Conservation (phyloP, 2,329 filamentous ascomycete species). For the Cladophialophora bantiana region DNA sequence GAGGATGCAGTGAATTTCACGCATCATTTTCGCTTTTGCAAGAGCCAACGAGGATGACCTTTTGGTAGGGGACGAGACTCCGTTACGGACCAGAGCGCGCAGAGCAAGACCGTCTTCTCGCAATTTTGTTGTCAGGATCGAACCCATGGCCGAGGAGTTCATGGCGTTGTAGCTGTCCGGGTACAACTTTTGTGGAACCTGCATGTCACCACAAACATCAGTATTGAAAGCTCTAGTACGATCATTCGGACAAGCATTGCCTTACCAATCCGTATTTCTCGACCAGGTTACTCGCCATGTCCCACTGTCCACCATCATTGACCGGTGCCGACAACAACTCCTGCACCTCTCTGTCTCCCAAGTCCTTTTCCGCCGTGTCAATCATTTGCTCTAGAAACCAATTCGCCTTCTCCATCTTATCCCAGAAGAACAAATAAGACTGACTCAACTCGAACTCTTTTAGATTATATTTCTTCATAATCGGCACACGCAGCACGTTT, state of each 20-base stretch:
- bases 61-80: conserved; percentile 46
- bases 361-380: conserved; percentile 72
- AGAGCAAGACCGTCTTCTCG: conserved; percentile 82
- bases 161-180: conserved; percentile 82
- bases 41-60: conserved; percentile 52
- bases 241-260: neutral
- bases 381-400: conserved; percentile 87
- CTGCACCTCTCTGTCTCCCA: conserved; percentile 77
- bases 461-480: conserved; percentile 83
- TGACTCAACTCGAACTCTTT: conserved; percentile 85
- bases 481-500: conserved; percentile 87
- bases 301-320: conserved; percentile 86
- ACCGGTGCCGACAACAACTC: conserved; percentile 72
- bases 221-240: neutral
- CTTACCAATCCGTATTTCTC: conserved; percentile 80
- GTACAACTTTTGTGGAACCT: conserved; percentile 76
- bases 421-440: conserved; percentile 89
- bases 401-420: conserved; percentile 91
- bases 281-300: conserved; percentile 88
- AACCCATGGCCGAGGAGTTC: conserved; percentile 73
- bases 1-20: conserved; percentile 80
- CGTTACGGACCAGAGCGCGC: conserved; percentile 61
- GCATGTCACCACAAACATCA: neutral
- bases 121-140: conserved; percentile 80
- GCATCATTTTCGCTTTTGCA: conserved; percentile 76